These are phyloP conservation scores for Ceriops decandra DNA, from an alignment of 345 rosid species.

Conservation along the genomic window DNA sequence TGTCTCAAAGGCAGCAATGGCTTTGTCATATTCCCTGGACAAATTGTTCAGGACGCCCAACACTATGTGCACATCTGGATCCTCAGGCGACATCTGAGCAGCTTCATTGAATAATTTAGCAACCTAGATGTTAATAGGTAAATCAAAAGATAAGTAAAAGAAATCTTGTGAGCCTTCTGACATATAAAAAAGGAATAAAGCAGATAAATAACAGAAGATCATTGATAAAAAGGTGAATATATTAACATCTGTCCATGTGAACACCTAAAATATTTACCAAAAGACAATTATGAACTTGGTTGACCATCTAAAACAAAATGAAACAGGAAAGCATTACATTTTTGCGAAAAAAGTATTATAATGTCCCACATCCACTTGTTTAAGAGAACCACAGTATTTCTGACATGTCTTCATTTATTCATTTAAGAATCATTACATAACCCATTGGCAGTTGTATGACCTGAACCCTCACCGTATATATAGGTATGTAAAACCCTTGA, in stretches of 20 bases:
- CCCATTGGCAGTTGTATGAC: too few relatives aligned
- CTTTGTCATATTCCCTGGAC: constrained; percentile 90
- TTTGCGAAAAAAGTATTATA: background rate
- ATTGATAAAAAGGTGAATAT: background rate
- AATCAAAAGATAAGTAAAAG: background rate
- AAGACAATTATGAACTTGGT: background rate
- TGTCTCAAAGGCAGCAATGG: constrained; percentile 70
- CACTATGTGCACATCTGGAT: constrained; percentile 93
- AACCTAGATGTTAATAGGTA: constrained; percentile 40
- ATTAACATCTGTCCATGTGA: background rate
- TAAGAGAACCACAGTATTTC: too few relatives aligned
- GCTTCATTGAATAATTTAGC: constrained; percentile 83
- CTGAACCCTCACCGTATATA: too few relatives aligned
- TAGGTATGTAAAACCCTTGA: too few relatives aligned
- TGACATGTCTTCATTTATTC: too few relatives aligned
- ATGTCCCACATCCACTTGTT: background rate
- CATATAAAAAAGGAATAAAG: background rate
- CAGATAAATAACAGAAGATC: background rate
- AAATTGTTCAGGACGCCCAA: constrained; percentile 91
- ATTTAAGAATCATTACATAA: too few relatives aligned
- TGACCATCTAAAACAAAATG: background rate
- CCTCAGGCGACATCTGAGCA: constrained; percentile 88
- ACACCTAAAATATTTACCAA: background rate
- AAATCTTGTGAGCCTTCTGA: background rate
- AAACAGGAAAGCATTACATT: background rate